Base-by-base conservation (phyloP, 2,329 filamentous ascomycete species). In the Blastomyces parvus region DNA sequence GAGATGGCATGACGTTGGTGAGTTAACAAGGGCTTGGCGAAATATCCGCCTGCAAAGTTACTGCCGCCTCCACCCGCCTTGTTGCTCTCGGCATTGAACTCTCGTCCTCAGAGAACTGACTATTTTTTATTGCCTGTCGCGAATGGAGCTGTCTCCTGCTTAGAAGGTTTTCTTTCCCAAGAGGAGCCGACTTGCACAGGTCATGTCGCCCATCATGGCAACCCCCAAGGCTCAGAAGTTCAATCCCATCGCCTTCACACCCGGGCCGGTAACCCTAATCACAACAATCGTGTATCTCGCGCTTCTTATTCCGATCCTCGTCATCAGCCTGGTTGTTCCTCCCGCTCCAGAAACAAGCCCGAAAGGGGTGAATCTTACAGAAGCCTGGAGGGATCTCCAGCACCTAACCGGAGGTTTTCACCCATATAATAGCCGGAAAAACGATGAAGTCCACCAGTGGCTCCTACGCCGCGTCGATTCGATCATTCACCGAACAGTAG, bases 361-460 rank as follows among this genome's bases (percentile, higher is more conserved):
- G 46, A 71, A 79, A 9, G 91, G 91, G 22, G 78, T 95, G 70
- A 90, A 96, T 70, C 78, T 97, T 61, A 88, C 87, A 2, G 86
- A 95, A 76, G 91, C 93, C 46, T 97, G 92, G 92, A 77, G 81
- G 14, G 92, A 97, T 72, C 81, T 99, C 40, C 85, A 91, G 65
- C 79, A 82, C 62, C 82, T 99, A 59, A 93, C 88, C 42, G 81
- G 81, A 66, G 81, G 82, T 0, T 94, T 89, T 72, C 94, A 96
- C 73, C 93, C 94, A 0, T 96, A 90, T 79, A 97, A 96, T 77
- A 92, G 88, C 68, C 87, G 82, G 64, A 82, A 84, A 65, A 97
- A 97, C 73, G 92, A 96, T 69, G 79, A 85, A 30, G 86, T 97
- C 42, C 86, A 90, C 65, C 79, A 84, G 42, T 97, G 88, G 81